Evolutionary conservation across 139 green algal species (phyloP).

Genomic region (Ettlia oleoabundans): DNA sequence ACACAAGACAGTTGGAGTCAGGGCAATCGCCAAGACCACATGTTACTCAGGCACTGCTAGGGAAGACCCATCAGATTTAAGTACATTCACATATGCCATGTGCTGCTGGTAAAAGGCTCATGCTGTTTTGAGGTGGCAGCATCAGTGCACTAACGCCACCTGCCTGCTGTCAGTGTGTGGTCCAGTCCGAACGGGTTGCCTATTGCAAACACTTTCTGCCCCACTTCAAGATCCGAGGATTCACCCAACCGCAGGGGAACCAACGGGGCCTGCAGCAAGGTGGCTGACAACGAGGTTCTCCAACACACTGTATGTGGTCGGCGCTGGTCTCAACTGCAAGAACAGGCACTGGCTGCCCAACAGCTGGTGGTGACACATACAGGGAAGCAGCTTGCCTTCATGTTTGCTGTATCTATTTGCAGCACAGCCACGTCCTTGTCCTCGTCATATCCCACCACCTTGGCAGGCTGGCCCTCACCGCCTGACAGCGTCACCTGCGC

Average conservation of each 20-base stretch:
- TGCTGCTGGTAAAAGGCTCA: too few species aligned
- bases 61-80: too few species aligned
- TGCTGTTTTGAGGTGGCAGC: too few species aligned
- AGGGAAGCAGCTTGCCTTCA: neutral
- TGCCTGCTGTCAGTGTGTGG: conserved; percentile 80
- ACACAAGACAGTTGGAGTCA: too few species aligned
- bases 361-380: neutral
- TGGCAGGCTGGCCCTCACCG: conserved; percentile 65
- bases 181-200: conserved; percentile 89
- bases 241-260: conserved; percentile 46
- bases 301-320: neutral
- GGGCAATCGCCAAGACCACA: too few species aligned
- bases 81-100: too few species aligned
- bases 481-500: conserved; percentile 70
- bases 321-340: too few species aligned
- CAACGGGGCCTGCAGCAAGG: conserved; percentile 16
- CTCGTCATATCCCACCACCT: conserved; percentile 77
- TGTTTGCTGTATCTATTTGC: conserved; percentile 47
- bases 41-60: too few species aligned
- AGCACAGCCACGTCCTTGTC: conserved; percentile 84
- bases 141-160: neutral
- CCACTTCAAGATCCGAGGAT: conserved; percentile 64
- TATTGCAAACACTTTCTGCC: conserved; percentile 88
- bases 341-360: neutral
- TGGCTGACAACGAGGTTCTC: neutral